phyloP scores from a whole-genome alignment of 192 early-diverging fungal genomes.

The Coemansia sp. region DNA sequence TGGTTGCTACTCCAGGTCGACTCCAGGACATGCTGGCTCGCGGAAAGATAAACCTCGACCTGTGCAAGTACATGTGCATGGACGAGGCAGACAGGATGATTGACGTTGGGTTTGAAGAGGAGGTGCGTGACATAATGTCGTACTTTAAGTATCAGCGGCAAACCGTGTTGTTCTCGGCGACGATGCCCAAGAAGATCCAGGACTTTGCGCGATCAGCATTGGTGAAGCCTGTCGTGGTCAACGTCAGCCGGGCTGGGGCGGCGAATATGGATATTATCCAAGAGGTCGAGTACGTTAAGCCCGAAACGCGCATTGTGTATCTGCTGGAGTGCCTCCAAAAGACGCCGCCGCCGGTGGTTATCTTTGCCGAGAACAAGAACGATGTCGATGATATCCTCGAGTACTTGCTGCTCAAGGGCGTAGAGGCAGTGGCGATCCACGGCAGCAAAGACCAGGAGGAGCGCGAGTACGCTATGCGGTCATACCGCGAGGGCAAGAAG shows the following conservation, averaged over 20 bases:
- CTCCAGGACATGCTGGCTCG: slow-evolving; percentile 89
- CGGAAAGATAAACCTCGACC: slow-evolving; percentile 82
- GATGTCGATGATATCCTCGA: slow-evolving; percentile 99
- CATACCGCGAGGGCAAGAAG: slow-evolving; percentile 86
- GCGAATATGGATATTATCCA: slow-evolving; percentile 97
- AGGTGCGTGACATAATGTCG: slow-evolving; percentile 92
- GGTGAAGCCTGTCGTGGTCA: slow-evolving; percentile 88
- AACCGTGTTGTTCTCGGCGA: slow-evolving; percentile 93
- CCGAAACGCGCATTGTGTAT: slow-evolving; percentile 93
- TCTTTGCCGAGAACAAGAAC: slow-evolving; percentile 98
- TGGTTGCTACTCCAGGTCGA: slow-evolving; percentile 93
- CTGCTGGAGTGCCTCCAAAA: slow-evolving; percentile 95
- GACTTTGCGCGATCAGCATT: slow-evolving; percentile 90
- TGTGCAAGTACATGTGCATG: slow-evolving; percentile 89
- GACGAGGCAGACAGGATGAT: slow-evolving; percentile 99
- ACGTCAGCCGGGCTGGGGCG: slow-evolving; percentile 95
- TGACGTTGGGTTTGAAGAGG: slow-evolving; percentile 98
- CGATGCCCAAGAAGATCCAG: slow-evolving; percentile 99
- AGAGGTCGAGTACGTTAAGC: slow-evolving; percentile 96
- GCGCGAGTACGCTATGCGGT: slow-evolving; percentile 91
- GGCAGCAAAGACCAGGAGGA: slow-evolving; percentile 97
- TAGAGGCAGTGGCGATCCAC: slow-evolving; percentile 93
- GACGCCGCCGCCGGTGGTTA: slow-evolving; percentile 90
- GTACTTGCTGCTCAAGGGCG: slow-evolving; percentile 90
- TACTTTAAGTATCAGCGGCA: slow-evolving; percentile 94